These are phyloP conservation scores for Xylariaceae sp. DNA, from an alignment of 2,329 filamentous ascomycete genomes.

Conservation along the genomic window DNA sequence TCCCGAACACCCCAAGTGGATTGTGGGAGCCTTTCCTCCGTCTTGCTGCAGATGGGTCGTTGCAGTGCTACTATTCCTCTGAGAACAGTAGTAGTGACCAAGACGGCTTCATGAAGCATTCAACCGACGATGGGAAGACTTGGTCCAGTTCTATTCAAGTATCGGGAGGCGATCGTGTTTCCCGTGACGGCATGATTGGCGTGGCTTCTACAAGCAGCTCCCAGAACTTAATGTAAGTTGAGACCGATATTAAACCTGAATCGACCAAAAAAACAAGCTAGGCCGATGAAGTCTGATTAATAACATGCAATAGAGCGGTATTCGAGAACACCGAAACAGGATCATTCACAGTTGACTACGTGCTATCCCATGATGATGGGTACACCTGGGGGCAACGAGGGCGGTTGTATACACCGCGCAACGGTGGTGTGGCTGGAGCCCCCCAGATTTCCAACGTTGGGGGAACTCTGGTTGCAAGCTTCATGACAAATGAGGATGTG, in stretches of 20 bases:
- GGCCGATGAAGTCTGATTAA: not conserved
- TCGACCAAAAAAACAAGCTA: not conserved
- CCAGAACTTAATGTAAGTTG: constrained; percentile 32
- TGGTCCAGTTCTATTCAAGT: constrained; percentile 26
- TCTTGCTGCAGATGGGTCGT: constrained; percentile 32
- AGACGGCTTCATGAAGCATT: constrained; percentile 39
- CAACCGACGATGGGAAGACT: constrained; percentile 36
- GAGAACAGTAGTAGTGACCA: constrained; percentile 38
- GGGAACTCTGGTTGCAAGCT: constrained; percentile 38
- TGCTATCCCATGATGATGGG: constrained; percentile 39
- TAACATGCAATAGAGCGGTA: constrained; percentile 27
- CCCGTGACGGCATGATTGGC: constrained; percentile 44
- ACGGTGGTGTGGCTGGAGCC: constrained; percentile 35
- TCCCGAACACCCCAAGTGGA: constrained; percentile 27
- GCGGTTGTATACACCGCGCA: constrained; percentile 35
- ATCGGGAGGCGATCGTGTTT: constrained; percentile 30
- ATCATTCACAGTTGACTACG: constrained; percentile 34
- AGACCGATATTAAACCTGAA: not conserved
- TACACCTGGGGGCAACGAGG: constrained; percentile 35
- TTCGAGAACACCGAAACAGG: constrained; percentile 38
- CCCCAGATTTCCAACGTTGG: constrained; percentile 41
- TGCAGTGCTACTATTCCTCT: constrained; percentile 43
- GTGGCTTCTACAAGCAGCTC: constrained; percentile 31
- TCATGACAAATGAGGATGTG: constrained; percentile 43
- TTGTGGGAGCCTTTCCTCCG: constrained; percentile 45